phyloP scores from a whole-genome alignment of 2,329 filamentous ascomycete species.

The Colletotrichum sp. region DNA sequence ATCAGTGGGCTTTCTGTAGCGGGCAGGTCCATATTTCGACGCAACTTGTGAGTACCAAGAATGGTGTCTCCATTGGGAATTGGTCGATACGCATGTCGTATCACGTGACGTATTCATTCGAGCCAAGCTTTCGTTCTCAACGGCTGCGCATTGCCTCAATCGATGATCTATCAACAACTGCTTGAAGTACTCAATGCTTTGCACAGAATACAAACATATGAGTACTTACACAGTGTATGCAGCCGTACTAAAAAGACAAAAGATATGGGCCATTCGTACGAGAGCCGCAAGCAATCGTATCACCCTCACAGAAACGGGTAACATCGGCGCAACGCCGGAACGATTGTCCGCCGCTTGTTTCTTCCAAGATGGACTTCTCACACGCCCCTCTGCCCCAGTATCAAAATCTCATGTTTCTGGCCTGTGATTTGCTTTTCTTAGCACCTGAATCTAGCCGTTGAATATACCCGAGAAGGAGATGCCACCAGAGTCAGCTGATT shows the following conservation, averaged over 20 bases:
- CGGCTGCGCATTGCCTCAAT: not conserved
- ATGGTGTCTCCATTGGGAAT: not conserved
- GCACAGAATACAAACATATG: not conserved
- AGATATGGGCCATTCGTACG: not conserved
- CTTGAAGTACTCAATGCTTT: not conserved
- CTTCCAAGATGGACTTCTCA: not conserved
- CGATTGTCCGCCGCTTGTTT: not conserved
- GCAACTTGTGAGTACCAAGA: not conserved
- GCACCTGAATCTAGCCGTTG: not conserved
- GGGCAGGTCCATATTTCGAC: not conserved
- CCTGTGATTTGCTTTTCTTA: not conserved
- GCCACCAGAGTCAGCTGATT: not conserved
- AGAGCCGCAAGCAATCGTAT: not conserved
- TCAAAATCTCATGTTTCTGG: not conserved
- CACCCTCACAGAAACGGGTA: not conserved
- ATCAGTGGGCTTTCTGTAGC: not conserved
- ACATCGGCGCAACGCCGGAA: not conserved
- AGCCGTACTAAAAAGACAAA: not conserved
- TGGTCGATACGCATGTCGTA: accelerated
- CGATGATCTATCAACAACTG: not conserved
- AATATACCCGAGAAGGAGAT: not conserved
- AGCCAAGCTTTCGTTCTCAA: not conserved
- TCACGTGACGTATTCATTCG: not conserved
- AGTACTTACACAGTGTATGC: not conserved
- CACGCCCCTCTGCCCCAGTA: not conserved